These are phyloP conservation scores for Aspergillus sojae DNA, from an alignment of 2,329 filamentous ascomycete species.

Conservation along the genomic window DNA sequence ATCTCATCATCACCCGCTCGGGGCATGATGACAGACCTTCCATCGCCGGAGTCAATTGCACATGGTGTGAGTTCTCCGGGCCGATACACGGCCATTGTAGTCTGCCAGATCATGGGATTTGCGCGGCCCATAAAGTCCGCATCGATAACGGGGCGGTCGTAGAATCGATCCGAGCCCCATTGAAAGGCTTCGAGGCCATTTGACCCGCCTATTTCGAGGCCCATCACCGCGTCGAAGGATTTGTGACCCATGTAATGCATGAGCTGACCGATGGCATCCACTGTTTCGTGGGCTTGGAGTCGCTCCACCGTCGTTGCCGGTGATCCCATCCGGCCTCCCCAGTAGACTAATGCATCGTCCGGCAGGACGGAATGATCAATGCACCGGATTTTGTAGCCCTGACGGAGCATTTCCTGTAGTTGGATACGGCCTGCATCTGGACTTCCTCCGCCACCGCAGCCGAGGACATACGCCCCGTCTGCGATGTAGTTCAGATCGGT, in stretches of 20 bases:
- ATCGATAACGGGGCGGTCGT: conserved; percentile 52
- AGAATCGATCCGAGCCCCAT: neutral
- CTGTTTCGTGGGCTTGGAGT: conserved; percentile 57
- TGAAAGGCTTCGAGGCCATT: conserved; percentile 51
- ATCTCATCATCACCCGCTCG: conserved; percentile 44
- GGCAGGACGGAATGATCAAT: conserved; percentile 40
- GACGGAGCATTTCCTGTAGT: neutral
- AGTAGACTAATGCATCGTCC: conserved; percentile 52
- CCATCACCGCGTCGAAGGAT: conserved; percentile 40
- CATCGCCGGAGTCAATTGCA: conserved; percentile 55
- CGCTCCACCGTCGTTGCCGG: conserved; percentile 65
- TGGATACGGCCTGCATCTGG: neutral
- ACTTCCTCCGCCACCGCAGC: conserved; percentile 11
- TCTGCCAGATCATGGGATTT: conserved; percentile 51
- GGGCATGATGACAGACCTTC: conserved; percentile 52
- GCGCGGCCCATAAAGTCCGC: conserved; percentile 52
- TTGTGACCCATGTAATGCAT: conserved; percentile 37
- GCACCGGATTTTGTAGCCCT: neutral
- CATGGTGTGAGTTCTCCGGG: conserved; percentile 46
- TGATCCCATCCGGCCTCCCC: conserved; percentile 62
- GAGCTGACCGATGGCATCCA: conserved; percentile 50
- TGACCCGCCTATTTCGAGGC: conserved; percentile 67
- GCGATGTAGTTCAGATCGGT: conserved; percentile 18
- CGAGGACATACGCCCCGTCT: conserved; percentile 19
- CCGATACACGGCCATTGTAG: conserved; percentile 47